Evolutionary conservation across 768 basidiomycete genomes (phyloP).

Genomic region (Leccinum barrowsii): DNA sequence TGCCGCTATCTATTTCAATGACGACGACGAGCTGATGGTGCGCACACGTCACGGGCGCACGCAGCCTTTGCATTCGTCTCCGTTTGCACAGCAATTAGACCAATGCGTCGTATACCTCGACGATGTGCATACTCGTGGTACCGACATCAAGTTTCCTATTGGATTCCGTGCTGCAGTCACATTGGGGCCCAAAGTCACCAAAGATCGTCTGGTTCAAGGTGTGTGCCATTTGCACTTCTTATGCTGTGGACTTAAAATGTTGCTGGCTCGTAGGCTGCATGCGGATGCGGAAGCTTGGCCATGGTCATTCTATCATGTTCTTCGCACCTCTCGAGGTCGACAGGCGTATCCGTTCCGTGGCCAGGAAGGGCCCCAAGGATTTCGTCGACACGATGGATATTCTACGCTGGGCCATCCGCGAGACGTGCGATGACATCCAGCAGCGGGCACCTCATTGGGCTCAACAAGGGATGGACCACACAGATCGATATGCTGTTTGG

Average conservation of each 20-base stretch:
- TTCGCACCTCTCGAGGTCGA: slow-evolving; percentile 48
- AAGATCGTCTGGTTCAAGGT: slow-evolving; percentile 27
- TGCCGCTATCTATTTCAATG: slow-evolving; percentile 28
- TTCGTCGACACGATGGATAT: slow-evolving; percentile 31
- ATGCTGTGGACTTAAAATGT: background rate
- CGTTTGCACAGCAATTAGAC: slow-evolving; percentile 24
- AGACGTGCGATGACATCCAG: slow-evolving; percentile 42
- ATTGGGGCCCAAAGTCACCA: slow-evolving; percentile 34
- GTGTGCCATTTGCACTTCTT: background rate
- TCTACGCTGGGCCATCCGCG: slow-evolving; percentile 42
- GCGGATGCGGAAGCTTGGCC: slow-evolving; percentile 51
- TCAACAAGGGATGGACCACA: slow-evolving; percentile 40
- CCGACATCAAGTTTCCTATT: slow-evolving; percentile 33
- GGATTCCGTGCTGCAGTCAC: slow-evolving; percentile 33
- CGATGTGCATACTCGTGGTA: slow-evolving; percentile 37
- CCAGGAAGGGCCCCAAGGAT: slow-evolving; percentile 5
- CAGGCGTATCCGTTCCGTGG: slow-evolving; percentile 32
- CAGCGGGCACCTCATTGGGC: slow-evolving; percentile 41
- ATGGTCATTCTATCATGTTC: slow-evolving; percentile 46
- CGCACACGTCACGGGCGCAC: slow-evolving; percentile 17
- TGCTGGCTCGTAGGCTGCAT: slow-evolving; percentile 42
- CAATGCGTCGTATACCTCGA: slow-evolving; percentile 36
- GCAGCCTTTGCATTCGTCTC: slow-evolving; percentile 26
- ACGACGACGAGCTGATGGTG: slow-evolving; percentile 28
- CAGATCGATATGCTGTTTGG: slow-evolving; percentile 26